phyloP scores from a whole-genome alignment of 1,284 basidiomycete genomes.

The Rhodotorula sp. region DNA sequence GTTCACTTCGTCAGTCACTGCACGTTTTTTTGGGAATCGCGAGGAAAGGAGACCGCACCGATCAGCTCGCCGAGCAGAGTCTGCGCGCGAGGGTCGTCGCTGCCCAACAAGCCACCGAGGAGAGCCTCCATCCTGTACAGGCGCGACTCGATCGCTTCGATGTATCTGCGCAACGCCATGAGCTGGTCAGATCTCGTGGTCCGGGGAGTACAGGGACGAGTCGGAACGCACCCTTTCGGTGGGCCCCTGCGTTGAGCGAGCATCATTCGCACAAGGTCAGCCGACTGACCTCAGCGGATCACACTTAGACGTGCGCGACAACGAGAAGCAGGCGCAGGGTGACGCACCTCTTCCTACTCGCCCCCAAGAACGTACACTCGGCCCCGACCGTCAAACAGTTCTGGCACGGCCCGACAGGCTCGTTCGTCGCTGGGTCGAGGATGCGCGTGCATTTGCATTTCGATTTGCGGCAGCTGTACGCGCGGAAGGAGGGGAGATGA shows the following conservation, averaged over 20 bases:
- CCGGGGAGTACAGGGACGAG: neutral
- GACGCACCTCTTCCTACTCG: conserved; percentile 63
- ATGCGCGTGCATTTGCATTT: conserved; percentile 72
- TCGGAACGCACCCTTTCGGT: conserved; percentile 36
- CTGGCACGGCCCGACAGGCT: conserved; percentile 39
- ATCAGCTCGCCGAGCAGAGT: conserved; percentile 61
- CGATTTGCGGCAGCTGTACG: conserved; percentile 73
- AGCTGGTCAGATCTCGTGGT: conserved; percentile 43
- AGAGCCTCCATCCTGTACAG: conserved; percentile 82
- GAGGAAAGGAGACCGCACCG: conserved; percentile 1
- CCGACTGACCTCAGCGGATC: neutral
- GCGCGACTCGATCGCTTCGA: conserved; percentile 82
- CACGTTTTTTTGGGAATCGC: neutral
- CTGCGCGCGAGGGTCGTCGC: conserved; percentile 64
- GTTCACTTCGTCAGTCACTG: neutral
- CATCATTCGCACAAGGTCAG: neutral
- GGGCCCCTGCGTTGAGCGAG: conserved; percentile 26
- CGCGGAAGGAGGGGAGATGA: neutral
- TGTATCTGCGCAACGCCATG: conserved; percentile 75
- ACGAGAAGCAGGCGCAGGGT: neutral
- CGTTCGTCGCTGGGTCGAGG: conserved; percentile 46
- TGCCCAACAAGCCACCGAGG: conserved; percentile 65
- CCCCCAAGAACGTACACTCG: conserved; percentile 78
- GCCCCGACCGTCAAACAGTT: conserved; percentile 39
- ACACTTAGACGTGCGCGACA: no score